These are phyloP conservation scores for Fraxinus latifolia DNA, from an alignment of 305 asterid genomes.

Conservation along the genomic window DNA sequence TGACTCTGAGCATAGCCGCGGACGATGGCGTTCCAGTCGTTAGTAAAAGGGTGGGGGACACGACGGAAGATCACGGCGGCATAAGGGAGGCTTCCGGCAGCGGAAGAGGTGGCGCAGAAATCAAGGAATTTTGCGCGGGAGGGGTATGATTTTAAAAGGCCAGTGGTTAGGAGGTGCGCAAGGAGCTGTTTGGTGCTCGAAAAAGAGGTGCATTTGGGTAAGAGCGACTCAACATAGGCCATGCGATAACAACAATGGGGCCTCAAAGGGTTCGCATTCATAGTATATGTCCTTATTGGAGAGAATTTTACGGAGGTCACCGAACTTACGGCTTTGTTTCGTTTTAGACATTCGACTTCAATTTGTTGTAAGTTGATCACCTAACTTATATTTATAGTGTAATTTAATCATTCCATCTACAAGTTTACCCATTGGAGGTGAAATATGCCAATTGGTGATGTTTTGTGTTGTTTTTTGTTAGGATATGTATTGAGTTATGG, in stretches of 20 bases:
- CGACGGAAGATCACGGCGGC: constrained; percentile 55
- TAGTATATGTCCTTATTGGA: background rate
- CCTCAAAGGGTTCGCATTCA: background rate
- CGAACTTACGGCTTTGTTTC: background rate
- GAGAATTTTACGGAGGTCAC: background rate
- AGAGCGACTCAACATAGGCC: constrained; percentile 58
- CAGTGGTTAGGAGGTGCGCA: constrained; percentile 73
- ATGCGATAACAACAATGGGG: constrained; percentile 15
- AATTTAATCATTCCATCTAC: background rate
- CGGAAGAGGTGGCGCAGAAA: constrained; percentile 53
- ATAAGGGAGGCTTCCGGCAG: constrained; percentile 55
- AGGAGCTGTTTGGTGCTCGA: constrained; percentile 63
- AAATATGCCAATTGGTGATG: background rate
- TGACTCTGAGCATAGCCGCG: constrained; percentile 87
- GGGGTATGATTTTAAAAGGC: constrained; percentile 49
- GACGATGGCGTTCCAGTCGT: constrained; percentile 93
- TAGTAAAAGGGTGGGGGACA: constrained; percentile 52
- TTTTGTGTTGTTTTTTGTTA: background rate
- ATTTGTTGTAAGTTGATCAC: background rate
- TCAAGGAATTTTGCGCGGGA: constrained; percentile 76
- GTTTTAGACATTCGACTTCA: background rate
- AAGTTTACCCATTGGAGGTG: background rate
- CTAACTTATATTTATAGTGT: background rate
- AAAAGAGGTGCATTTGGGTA: constrained; percentile 56
- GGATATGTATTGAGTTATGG: background rate